phyloP scores from a whole-genome alignment of 176 grass and related monocot genomes.

The Pontederia paniculata region DNA sequence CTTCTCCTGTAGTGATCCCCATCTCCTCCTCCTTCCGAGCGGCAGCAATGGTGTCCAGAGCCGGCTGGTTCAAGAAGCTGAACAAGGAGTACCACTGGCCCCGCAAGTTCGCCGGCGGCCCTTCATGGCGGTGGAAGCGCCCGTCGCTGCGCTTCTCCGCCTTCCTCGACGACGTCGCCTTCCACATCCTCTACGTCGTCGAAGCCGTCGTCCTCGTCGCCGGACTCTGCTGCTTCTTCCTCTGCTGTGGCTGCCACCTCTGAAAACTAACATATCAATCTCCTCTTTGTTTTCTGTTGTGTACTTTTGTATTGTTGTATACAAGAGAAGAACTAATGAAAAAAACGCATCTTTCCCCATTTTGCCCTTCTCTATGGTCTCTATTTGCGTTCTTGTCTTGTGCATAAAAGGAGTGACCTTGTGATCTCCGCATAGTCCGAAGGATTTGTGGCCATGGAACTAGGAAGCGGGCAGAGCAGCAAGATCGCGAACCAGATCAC shows the following conservation, averaged over 20 bases:
- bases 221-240: slow-evolving; percentile 42
- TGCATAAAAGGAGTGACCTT: too few relatives aligned
- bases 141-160: slow-evolving; percentile 25
- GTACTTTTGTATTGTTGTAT: too few relatives aligned
- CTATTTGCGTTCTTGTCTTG: too few relatives aligned
- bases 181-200: slow-evolving; percentile 49
- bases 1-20: too few relatives aligned
- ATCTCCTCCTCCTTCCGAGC: too few relatives aligned
- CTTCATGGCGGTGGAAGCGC: slow-evolving; percentile 20
- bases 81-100: slow-evolving; percentile 21
- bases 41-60: neutral
- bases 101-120: slow-evolving; percentile 13
- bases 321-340: too few relatives aligned
- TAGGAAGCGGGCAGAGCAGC: slow-evolving; percentile 65
- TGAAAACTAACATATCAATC: slow-evolving; percentile 11
- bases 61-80: slow-evolving; percentile 28
- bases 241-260: slow-evolving; percentile 24
- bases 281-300: neutral
- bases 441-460: neutral
- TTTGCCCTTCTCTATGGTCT: too few relatives aligned
- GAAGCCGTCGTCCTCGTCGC: slow-evolving; percentile 54
- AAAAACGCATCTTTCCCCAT: too few relatives aligned
- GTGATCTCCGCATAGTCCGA: too few relatives aligned
- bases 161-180: slow-evolving; percentile 50
- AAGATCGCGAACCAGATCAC: slow-evolving; percentile 90